Base-by-base conservation (phyloP, 2,329 filamentous ascomycete genomes). In the Diplodia seriata region DNA sequence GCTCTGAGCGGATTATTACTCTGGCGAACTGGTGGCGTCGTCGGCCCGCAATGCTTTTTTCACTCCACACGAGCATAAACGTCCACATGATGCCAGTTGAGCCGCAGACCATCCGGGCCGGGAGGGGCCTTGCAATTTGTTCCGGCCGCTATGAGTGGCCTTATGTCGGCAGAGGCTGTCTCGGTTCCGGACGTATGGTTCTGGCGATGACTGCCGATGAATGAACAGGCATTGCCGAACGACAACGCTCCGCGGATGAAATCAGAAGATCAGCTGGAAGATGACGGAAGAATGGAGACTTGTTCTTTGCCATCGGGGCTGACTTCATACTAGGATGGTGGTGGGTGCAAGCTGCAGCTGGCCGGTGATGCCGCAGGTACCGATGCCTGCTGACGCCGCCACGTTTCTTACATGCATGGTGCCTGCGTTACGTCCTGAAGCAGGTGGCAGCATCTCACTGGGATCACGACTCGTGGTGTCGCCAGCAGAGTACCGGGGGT, bases 111-210 rank as follows among this genome's bases (percentile, higher is more conserved):
- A 14, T 49, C 33, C n/a, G 43, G 18, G 26, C 57, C 9, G 8
- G 8, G 8, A 8, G 8, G 15, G 40, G 6, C 40, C 26, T 14
- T 33, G 57, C 57, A 61, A 47, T 43, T 11, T n/a, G 15, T 15
- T 33, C 15, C 36, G 18, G 26, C 20, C 9, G 40, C 9, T 43
- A n/a, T 61, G 57, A 61, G 57, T 61, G 57, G 57, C 23, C 40
- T 12, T 33, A 49, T 61, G 57, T 61, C 57, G 57, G 57, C 14
- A 61, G 40, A 61, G 26, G 57, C 57, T 36, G 2, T 61, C 26
- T 50, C 57, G 57, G 57, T 43, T 50, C 57, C 40, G 31, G 9
- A 12, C 8, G 31, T 43, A 38, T 59, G 56, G 56, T 23, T 59
- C 23, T 31, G 31, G 56, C 56, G 23, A 59, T 47, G 15, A 47